phyloP scores from a whole-genome alignment of 1,284 basidiomycete genomes.

The Laetiporus sulphureus region DNA sequence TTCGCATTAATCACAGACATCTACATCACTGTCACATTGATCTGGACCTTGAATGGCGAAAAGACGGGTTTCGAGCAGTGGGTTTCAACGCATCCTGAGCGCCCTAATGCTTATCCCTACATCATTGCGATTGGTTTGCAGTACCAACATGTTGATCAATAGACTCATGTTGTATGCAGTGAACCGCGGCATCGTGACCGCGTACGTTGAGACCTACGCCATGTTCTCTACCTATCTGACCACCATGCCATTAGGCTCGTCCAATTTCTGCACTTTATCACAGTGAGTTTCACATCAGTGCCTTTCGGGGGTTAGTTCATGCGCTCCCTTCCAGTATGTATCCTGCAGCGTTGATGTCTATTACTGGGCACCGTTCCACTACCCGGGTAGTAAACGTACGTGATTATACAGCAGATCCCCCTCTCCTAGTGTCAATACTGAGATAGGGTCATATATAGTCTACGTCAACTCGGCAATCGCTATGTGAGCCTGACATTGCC shows the following conservation, averaged over 20 bases:
- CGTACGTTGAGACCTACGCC: neutral
- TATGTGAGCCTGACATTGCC: neutral
- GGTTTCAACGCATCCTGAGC: neutral
- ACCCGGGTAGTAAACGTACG: neutral
- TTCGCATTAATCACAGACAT: neutral
- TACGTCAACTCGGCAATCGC: slow-evolving; percentile 1
- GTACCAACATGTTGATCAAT: neutral
- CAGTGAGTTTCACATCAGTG: neutral
- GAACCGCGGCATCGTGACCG: neutral
- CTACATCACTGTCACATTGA: neutral
- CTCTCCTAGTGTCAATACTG: neutral
- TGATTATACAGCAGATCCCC: too few relatives aligned
- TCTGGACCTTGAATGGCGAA: neutral
- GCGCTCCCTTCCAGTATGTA: neutral
- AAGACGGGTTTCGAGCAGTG: neutral
- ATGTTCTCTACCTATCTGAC: neutral
- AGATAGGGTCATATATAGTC: neutral
- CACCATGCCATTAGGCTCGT: too few relatives aligned
- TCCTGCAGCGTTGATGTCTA: neutral
- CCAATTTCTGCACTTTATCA: neutral
- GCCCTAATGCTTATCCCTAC: neutral
- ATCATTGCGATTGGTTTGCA: neutral
- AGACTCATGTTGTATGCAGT: neutral
- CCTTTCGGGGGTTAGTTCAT: neutral
- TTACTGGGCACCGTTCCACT: neutral